Evolutionary conservation across 495 filamentous ascomycete genomes (phyloP).

Genomic region (Poronia punctata): DNA sequence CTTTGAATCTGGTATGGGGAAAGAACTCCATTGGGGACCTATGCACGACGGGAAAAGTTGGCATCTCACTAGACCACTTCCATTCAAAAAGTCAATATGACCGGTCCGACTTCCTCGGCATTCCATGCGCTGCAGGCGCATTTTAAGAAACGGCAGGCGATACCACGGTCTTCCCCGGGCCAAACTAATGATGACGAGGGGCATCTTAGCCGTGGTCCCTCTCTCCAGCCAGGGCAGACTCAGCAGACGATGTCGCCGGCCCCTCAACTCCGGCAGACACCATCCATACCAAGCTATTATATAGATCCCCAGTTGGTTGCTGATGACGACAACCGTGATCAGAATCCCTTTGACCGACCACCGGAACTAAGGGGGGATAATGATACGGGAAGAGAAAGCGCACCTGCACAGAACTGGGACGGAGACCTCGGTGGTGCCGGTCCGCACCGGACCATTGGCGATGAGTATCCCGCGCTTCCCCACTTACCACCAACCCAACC

Average conservation of each 20-base stretch:
- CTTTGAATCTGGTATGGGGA: too few relatives aligned
- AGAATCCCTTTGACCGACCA: background rate
- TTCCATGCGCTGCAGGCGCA: constrained; percentile 23
- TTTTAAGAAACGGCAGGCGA: constrained; percentile 6
- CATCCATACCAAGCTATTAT: constrained; percentile 1
- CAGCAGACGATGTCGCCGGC: background rate
- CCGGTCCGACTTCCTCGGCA: constrained; percentile 16
- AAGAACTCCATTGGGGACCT: too few relatives aligned
- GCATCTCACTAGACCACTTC: too few relatives aligned
- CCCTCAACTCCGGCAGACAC: background rate
- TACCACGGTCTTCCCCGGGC: constrained; percentile 1
- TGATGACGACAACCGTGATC: constrained; percentile 5
- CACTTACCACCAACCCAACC: too few relatives aligned
- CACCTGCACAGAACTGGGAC: background rate
- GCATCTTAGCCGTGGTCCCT: background rate
- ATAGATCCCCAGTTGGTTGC: constrained; percentile 8
- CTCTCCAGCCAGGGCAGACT: background rate
- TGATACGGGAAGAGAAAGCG: background rate
- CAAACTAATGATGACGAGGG: background rate
- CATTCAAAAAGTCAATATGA: constrained; percentile 22
- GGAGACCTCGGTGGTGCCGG: too few relatives aligned
- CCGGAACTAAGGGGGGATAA: background rate
- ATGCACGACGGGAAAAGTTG: too few relatives aligned
- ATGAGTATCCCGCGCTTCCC: too few relatives aligned
- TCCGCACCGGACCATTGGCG: too few relatives aligned